Base-by-base conservation (phyloP, 257 asterid species). In the Solanum gandarillasii region DNA sequence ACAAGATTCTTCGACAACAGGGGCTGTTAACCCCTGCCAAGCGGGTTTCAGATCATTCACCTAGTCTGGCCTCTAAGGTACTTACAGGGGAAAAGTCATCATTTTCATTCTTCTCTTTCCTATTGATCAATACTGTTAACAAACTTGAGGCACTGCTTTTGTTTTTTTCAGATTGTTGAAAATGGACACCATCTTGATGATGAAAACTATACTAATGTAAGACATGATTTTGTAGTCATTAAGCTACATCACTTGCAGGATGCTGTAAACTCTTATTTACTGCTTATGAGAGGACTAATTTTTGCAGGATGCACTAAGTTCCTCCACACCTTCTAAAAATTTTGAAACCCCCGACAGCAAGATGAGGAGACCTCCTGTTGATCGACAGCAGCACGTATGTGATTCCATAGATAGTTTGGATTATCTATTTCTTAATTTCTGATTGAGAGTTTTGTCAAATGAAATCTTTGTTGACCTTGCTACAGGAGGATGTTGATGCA, bases 401-500 rank as follows among this genome's bases (percentile, higher is more conserved):
- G 87, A 89, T 67, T 76, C 87, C 87, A 35, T 60, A 68, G 73
- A 41, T 36, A 81, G 71, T 68, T 75, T 81, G 52, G 75, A 85
- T 60, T 38, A 7, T 84, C 68, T 55, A 82, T 76, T 25, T 41
- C 48, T 85, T 35, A 70, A n/a, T 68, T 89, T 29, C 71, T 52
- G 86, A 82, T 82, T 3, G 73, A 41, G 74, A 76, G 43, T 87
- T 65, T 71, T 46, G 78, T 87, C 82, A 88, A 84, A 83, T 81
- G 87, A 62, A 85, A 78, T 86, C 27, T 58, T 35, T 87, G 86
- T 73, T 71, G 83, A 83, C 74, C 75, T 90, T 88, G 70, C 79
- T 90, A 85, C 95, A 97, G 99, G 99, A 96, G 96, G 99, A 97
- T 92, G 97, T 97, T 89, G 99, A 95, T 92, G 91, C 98, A 36